These are phyloP conservation scores for Bolboschoenoplectus hybrid DNA, from an alignment of 202 grass and related monocot species.

Conservation along the genomic window DNA sequence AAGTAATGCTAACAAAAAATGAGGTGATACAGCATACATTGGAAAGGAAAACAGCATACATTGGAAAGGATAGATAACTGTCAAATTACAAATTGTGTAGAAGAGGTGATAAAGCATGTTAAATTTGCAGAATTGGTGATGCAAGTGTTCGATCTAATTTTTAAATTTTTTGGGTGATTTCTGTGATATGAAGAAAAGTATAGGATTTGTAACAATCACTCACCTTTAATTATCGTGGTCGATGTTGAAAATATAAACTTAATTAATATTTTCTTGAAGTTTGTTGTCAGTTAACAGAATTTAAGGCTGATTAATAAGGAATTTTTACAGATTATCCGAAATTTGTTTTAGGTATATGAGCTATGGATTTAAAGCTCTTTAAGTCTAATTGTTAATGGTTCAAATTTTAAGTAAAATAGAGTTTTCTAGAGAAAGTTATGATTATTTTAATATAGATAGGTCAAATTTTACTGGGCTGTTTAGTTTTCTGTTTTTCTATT, in stretches of 20 bases:
- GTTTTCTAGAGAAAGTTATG: too few species aligned
- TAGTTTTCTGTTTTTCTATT: too few species aligned
- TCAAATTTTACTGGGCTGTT: too few species aligned
- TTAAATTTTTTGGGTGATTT: constrained; percentile 16
- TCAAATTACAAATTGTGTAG: constrained; percentile 2
- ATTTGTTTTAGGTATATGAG: too few species aligned
- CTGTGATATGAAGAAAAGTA: background rate
- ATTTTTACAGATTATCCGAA: too few species aligned
- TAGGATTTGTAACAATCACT: background rate
- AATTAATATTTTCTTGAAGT: too few species aligned
- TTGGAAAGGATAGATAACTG: background rate
- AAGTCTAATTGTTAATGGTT: too few species aligned
- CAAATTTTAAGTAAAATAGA: too few species aligned
- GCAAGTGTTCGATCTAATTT: background rate
- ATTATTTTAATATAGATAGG: too few species aligned
- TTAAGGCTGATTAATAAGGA: too few species aligned
- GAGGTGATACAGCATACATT: constrained; percentile 44
- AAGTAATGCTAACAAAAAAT: constrained; percentile 60
- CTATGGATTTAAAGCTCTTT: too few species aligned
- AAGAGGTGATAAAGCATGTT: background rate
- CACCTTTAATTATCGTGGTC: constrained; percentile 59
- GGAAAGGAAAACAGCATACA: constrained; percentile 21
- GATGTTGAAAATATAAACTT: constrained; percentile 37
- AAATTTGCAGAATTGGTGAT: background rate
- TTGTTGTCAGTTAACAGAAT: too few species aligned